Evolutionary conservation across 2,329 filamentous ascomycete species (phyloP).

Genomic region (Cercospora berteroae): DNA sequence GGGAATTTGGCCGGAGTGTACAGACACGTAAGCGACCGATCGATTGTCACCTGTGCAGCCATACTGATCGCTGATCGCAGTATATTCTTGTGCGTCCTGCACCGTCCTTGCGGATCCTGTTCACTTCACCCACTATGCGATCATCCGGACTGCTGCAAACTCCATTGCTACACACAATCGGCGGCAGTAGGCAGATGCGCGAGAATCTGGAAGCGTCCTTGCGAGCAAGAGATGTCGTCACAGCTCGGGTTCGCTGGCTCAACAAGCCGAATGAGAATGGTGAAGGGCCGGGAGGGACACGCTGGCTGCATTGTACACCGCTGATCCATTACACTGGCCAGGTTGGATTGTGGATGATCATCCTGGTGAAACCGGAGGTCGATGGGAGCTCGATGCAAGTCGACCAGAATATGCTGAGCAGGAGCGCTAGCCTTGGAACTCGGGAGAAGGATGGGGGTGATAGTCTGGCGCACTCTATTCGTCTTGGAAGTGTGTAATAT

Average conservation of each 20-base stretch:
- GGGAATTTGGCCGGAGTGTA: conserved; percentile 20
- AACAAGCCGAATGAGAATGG: conserved; percentile 14
- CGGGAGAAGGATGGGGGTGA: neutral
- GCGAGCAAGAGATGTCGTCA: conserved; percentile 10
- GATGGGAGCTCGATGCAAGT: conserved; percentile 4
- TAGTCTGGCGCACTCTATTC: neutral
- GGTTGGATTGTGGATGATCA: conserved; percentile 43
- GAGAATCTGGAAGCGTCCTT: conserved; percentile 11
- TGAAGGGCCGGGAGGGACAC: conserved; percentile 5
- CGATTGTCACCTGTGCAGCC: neutral
- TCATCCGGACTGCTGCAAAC: conserved; percentile 14
- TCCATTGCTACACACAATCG: conserved; percentile 15
- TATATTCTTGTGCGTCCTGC: conserved; percentile 17
- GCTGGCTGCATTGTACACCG: conserved; percentile 19
- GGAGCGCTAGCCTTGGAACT: neutral
- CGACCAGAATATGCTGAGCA: neutral
- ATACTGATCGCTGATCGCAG: neutral
- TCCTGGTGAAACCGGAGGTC: conserved; percentile 16
- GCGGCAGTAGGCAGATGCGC: conserved; percentile 21
- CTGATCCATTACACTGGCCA: conserved; percentile 43
- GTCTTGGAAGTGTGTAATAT: neutral
- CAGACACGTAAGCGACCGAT: conserved; percentile 12
- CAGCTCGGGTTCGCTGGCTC: conserved; percentile 16
- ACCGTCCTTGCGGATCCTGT: conserved; percentile 16
- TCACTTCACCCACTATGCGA: conserved; percentile 17